phyloP scores from a whole-genome alignment of 2,329 filamentous ascomycete species.

The Pyrenochaeta sp. region DNA sequence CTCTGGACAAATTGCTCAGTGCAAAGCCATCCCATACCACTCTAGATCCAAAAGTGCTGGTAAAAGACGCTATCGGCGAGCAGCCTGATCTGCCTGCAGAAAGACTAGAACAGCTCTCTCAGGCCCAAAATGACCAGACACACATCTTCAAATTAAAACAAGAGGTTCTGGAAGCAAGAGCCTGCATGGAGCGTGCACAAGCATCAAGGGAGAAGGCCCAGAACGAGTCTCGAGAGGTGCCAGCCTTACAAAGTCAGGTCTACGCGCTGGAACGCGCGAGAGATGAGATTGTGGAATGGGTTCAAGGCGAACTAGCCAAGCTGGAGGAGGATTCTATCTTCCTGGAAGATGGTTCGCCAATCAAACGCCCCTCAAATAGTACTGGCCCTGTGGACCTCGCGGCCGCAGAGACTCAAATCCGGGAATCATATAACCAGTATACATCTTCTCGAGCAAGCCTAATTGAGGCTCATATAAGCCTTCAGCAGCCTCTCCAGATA shows the following conservation, averaged over 20 bases:
- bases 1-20: conserved; percentile 50
- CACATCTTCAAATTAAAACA: conserved; percentile 49
- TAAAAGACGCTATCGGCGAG: conserved; percentile 44
- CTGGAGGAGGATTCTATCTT: conserved; percentile 48
- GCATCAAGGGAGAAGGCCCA: conserved; percentile 25
- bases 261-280: conserved; percentile 55
- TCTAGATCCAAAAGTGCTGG: conserved; percentile 34
- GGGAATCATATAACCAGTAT: conserved; percentile 43
- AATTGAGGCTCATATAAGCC: conserved; percentile 28
- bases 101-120: conserved; percentile 34
- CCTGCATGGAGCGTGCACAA: conserved; percentile 43
- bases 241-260: conserved; percentile 40
- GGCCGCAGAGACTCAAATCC: conserved; percentile 35
- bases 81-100: conserved; percentile 49
- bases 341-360: conserved; percentile 43
- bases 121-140: conserved; percentile 29
- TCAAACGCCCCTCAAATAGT: conserved; percentile 25
- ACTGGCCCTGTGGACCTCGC: conserved; percentile 18
- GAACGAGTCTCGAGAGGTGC: background rate
- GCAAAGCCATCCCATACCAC: conserved; percentile 43
- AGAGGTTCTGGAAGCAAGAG: conserved; percentile 47
- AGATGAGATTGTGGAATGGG: conserved; percentile 60
- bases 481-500: conserved; percentile 17
- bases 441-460: conserved; percentile 30
- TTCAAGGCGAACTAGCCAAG: conserved; percentile 59